Conservation (phyloP, 2,329 filamentous ascomycete species). For the Aspergillus sp. region DNA sequence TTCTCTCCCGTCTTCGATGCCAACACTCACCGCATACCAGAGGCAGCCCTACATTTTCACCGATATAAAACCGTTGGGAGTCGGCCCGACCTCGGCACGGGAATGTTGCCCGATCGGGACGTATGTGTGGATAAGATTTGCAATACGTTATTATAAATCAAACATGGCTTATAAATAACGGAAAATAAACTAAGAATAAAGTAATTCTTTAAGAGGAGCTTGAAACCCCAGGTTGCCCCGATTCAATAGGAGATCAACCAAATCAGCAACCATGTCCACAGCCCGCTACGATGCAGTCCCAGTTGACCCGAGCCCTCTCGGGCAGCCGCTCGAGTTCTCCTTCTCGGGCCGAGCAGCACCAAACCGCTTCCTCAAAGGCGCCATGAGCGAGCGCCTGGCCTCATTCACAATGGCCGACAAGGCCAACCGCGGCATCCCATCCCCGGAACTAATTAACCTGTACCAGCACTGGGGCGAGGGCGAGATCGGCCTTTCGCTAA, state of each 20-base stretch:
- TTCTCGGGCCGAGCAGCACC: slow-evolving; percentile 52
- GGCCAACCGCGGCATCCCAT: slow-evolving; percentile 48
- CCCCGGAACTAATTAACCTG: slow-evolving; percentile 48
- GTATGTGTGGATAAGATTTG: too few species aligned
- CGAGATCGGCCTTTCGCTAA: slow-evolving; percentile 50
- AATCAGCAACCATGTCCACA: not conserved
- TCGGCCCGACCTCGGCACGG: too few species aligned
- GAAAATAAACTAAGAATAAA: too few species aligned
- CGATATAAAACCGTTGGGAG: too few species aligned
- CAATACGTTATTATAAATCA: too few species aligned
- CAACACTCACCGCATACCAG: too few species aligned
- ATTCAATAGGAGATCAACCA: not conserved
- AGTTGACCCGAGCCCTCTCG: slow-evolving; percentile 28
- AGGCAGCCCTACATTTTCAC: too few species aligned
- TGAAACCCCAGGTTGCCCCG: not conserved
- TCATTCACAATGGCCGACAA: slow-evolving; percentile 52
- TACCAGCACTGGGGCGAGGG: slow-evolving; percentile 59
- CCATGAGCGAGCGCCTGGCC: slow-evolving; percentile 60
- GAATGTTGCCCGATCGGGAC: too few species aligned
- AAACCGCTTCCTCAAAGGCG: slow-evolving; percentile 61
- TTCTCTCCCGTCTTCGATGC: too few species aligned
- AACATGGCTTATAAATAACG: too few species aligned
- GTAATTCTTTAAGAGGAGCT: not conserved
- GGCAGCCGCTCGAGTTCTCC: slow-evolving; percentile 43
- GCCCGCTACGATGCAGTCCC: not conserved